Evolutionary conservation across 768 basidiomycete genomes (phyloP).

Genomic region (Strobilomyces dryophilus): DNA sequence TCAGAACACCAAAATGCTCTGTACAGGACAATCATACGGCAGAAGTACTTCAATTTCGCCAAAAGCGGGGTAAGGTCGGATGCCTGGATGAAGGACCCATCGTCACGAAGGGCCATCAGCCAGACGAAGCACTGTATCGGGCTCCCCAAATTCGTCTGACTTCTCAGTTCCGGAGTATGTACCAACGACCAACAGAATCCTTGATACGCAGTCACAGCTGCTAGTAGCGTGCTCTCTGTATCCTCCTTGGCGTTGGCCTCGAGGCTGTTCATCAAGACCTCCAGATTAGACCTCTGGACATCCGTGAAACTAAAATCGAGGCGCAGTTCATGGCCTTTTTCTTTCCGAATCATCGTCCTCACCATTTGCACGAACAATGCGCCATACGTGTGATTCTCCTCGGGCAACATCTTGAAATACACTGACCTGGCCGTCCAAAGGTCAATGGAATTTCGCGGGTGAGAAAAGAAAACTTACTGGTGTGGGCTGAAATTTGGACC

Average conservation of each 20-base stretch:
- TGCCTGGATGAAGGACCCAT: slow-evolving; percentile 2
- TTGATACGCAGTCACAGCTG: neutral
- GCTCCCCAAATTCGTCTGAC: neutral
- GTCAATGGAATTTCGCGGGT: neutral
- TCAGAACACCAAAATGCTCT: neutral
- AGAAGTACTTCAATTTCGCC: slow-evolving; percentile 6
- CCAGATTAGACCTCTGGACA: neutral
- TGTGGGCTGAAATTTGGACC: neutral
- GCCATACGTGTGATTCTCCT: neutral
- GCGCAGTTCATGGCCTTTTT: neutral
- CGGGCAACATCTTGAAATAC: neutral
- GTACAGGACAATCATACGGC: neutral
- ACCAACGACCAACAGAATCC: no score
- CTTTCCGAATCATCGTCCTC: neutral
- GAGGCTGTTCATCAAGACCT: neutral
- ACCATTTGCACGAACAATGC: neutral
- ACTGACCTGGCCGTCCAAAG: neutral
- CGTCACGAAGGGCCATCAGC: neutral
- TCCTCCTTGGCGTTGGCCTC: neutral
- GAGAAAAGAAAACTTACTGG: neutral
- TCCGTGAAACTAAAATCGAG: neutral
- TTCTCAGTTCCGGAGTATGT: no score
- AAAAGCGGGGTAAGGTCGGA: neutral
- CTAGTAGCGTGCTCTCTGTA: neutral
- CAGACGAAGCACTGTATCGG: neutral